Conservation (phyloP, 83 land plant genomes). For the Thuja plicata region DNA sequence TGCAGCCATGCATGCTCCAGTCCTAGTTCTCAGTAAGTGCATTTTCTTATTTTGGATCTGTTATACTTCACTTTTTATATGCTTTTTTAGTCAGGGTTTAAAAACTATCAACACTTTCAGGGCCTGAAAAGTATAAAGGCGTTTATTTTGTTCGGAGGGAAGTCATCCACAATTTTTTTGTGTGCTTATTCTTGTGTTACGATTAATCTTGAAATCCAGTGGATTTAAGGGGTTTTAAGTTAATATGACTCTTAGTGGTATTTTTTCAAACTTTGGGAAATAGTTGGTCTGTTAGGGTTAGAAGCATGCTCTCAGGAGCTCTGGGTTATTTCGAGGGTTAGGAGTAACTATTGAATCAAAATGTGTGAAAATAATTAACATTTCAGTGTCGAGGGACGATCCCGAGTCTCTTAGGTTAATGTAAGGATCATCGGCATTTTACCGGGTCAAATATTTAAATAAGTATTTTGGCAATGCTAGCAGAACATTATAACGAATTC, state of each 20-base stretch:
- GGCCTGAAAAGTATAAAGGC: background rate
- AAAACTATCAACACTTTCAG: background rate
- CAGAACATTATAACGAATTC: background rate
- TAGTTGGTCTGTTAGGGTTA: background rate
- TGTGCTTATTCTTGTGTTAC: background rate
- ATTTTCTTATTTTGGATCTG: background rate
- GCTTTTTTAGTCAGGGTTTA: background rate
- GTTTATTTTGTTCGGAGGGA: background rate
- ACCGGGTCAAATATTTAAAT: background rate
- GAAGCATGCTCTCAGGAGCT: background rate
- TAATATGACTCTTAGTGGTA: too few relatives aligned
- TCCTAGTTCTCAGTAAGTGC: conserved; percentile 81
- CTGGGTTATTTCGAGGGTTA: background rate
- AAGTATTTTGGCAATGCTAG: background rate
- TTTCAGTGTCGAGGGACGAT: background rate
- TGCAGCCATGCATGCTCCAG: conserved; percentile 79
- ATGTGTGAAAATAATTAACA: too few relatives aligned
- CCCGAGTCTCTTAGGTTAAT: background rate
- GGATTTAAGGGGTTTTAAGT: too few relatives aligned
- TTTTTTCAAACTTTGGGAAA: too few relatives aligned
- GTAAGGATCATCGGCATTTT: background rate
- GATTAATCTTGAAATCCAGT: too few relatives aligned
- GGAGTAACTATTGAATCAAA: background rate
- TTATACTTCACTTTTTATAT: background rate
- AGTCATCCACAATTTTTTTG: background rate